Conservation (phyloP, 345 rosid species). For the Litchi chinensis region DNA sequence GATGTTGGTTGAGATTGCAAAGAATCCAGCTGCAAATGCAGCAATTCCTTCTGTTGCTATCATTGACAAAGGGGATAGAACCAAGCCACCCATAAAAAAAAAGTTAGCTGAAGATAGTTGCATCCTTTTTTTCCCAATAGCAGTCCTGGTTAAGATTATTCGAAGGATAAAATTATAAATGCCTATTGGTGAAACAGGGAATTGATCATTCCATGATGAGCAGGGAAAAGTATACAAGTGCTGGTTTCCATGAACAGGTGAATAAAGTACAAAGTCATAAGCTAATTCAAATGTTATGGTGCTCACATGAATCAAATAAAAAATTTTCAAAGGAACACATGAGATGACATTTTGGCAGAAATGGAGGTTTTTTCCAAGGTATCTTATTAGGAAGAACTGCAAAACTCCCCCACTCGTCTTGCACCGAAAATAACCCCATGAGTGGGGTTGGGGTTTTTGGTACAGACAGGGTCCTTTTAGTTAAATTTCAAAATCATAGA, state of each 20-base stretch:
- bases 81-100: conserved; percentile 26
- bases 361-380: neutral
- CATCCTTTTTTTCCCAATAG: too few species aligned
- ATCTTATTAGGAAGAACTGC: neutral
- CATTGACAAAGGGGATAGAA: neutral
- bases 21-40: conserved; percentile 32
- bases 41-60: conserved; percentile 8
- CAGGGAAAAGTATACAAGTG: conserved; percentile 27
- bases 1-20: conserved; percentile 39
- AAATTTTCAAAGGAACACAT: neutral
- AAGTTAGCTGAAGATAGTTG: conserved; percentile 18
- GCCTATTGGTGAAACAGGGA: neutral
- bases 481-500: too few species aligned
- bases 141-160: neutral
- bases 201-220: neutral
- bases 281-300: neutral
- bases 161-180: neutral
- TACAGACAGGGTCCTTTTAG: too few species aligned
- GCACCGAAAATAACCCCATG: neutral
- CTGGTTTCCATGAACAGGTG: conserved; percentile 41
- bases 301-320: too few species aligned
- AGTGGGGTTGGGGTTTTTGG: too few species aligned
- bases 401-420: neutral
- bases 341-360: conserved; percentile 3
- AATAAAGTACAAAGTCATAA: neutral